A percentile compares a stretch with the other conserved stretches of the same genome.
phyloP scores from a whole-genome alignment of 1,284 basidiomycete genomes.

The Irpex sp. region DNA sequence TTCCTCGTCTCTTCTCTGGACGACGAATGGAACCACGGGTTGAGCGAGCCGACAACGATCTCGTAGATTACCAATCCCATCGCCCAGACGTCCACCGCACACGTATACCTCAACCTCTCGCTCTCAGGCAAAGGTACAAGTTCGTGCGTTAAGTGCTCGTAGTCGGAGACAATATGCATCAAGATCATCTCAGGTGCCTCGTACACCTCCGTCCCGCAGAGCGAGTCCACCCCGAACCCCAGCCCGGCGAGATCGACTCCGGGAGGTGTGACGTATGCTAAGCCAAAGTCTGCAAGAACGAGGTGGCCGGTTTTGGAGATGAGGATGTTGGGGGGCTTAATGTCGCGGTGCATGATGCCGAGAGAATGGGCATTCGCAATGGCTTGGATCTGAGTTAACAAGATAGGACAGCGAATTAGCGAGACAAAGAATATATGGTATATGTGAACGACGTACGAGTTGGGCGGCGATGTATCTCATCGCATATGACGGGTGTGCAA shows the following conservation, averaged over 20 bases:
- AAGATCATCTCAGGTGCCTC: constrained; percentile 8
- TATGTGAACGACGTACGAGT: neutral
- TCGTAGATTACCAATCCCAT: constrained; percentile 6
- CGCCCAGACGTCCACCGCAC: constrained; percentile 10
- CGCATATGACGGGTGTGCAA: neutral
- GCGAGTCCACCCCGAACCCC: neutral
- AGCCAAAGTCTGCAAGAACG: constrained; percentile 65
- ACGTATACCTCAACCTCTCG: neutral
- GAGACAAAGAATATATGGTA: neutral
- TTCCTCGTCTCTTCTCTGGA: too few species aligned
- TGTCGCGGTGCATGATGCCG: constrained; percentile 30
- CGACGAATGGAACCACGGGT: too few species aligned
- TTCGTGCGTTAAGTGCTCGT: neutral
- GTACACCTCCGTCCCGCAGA: constrained; percentile 9
- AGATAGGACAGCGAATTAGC: neutral
- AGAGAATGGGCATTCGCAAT: constrained; percentile 42
- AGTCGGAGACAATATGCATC: too few species aligned
- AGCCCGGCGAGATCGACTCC: neutral
- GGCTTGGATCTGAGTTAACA: constrained; percentile 18
- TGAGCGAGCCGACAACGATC: too few species aligned
- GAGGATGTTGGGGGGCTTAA: constrained; percentile 62
- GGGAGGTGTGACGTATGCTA: constrained; percentile 30
- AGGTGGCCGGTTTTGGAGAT: constrained; percentile 62
- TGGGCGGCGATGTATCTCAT: neutral
- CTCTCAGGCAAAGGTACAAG: neutral